Evolutionary conservation across 495 filamentous ascomycete genomes (phyloP).

Genomic region (Xylaria acuta): DNA sequence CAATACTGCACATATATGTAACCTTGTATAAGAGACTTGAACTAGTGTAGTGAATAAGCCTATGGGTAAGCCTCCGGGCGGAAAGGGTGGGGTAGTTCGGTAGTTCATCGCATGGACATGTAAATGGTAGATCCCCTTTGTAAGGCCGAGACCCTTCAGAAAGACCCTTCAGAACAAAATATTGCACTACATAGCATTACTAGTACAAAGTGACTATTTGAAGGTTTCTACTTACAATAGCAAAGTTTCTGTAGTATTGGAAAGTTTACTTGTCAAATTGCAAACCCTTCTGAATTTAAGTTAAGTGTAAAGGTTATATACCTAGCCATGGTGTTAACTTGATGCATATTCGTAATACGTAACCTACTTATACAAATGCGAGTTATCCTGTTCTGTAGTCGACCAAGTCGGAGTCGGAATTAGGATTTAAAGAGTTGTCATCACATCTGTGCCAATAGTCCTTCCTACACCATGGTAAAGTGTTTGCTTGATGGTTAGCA

Average conservation of each 20-base stretch:
- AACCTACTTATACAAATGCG: neutral
- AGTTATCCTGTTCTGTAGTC: neutral
- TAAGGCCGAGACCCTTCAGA: neutral
- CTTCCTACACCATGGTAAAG: neutral
- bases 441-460: neutral
- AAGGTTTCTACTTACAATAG: neutral
- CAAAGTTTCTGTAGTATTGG: neutral
- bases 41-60: neutral
- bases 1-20: neutral
- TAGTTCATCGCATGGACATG: neutral
- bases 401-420: neutral
- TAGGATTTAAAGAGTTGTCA: neutral
- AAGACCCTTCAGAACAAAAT: too few species aligned
- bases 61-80: neutral
- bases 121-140: neutral
- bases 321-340: neutral
- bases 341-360: neutral
- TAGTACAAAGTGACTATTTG: neutral
- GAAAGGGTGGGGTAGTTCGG: slow-evolving; percentile 1
- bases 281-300: neutral
- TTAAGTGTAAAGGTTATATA: neutral
- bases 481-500: neutral
- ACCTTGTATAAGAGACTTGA: neutral
- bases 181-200: too few species aligned
- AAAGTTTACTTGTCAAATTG: neutral